These are phyloP conservation scores for Chenopodium suecicum DNA, from an alignment of 148 eudicot species.

Conservation along the genomic window DNA sequence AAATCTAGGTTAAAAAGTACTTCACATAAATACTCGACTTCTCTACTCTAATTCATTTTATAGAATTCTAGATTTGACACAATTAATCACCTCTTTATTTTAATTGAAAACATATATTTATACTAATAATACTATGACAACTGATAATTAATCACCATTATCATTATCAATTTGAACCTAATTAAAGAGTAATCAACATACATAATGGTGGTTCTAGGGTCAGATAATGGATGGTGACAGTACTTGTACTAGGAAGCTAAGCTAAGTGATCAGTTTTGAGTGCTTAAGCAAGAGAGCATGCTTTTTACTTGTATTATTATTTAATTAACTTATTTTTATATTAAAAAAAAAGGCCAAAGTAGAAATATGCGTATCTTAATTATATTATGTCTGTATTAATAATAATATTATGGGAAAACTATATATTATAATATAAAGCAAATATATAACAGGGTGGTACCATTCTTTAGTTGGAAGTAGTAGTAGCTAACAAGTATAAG, in stretches of 20 bases:
- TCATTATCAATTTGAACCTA: not conserved
- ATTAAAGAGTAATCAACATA: not conserved
- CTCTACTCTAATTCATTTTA: too few species aligned
- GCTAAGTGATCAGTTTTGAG: slow-evolving; percentile 21
- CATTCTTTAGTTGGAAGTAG: slow-evolving; percentile 8
- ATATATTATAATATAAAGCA: not conserved
- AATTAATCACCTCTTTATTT: too few species aligned
- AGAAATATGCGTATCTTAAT: slow-evolving; percentile 2
- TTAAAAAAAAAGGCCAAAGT: not conserved
- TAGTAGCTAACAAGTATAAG: not conserved
- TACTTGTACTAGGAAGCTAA: slow-evolving; percentile 14
- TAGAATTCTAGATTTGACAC: too few species aligned
- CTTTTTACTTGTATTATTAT: not conserved
- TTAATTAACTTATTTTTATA: not conserved
- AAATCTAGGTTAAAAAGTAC: too few species aligned
- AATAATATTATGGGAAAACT: not conserved
- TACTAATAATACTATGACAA: too few species aligned
- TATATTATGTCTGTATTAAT: slow-evolving; percentile 14
- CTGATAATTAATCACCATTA: not conserved
- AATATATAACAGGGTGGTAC: not conserved
- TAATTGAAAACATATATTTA: too few species aligned
- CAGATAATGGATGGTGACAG: slow-evolving; percentile 2
- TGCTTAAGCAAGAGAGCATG: slow-evolving; percentile 17
- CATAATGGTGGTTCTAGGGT: slow-evolving; percentile 13
- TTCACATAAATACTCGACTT: too few species aligned